Evolutionary conservation across 441 rosid species (phyloP).

Genomic region (Syzygium syzygioides): DNA sequence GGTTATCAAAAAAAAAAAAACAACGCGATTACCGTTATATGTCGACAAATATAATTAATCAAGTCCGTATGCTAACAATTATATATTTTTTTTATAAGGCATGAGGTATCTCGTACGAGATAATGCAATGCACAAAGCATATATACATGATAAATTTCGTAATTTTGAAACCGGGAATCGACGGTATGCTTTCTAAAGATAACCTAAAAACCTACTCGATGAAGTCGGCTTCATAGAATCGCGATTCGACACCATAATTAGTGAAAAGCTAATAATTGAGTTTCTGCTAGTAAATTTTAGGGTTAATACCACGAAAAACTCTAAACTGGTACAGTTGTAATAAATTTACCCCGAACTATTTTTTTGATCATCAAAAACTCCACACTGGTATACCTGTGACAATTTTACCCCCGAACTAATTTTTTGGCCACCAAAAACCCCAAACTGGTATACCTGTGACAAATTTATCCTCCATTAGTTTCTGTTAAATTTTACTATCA

Average conservation of each 20-base stretch:
- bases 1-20: too few relatives aligned
- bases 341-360: too few relatives aligned
- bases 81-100: background rate
- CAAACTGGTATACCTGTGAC: too few relatives aligned
- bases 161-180: background rate
- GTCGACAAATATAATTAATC: background rate
- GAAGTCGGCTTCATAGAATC: background rate
- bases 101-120: rapidly evolving
- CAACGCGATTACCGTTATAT: background rate
- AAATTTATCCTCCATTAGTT: too few relatives aligned
- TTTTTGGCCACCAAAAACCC: too few relatives aligned
- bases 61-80: background rate
- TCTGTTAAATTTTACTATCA: too few relatives aligned
- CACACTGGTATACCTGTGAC: too few relatives aligned
- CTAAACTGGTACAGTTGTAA: too few relatives aligned
- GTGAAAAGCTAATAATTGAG: background rate
- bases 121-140: rapidly evolving
- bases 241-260: background rate
- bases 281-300: background rate
- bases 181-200: background rate
- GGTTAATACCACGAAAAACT: too few relatives aligned
- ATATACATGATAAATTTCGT: background rate
- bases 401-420: too few relatives aligned
- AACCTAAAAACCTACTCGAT: background rate
- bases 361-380: too few relatives aligned